Base-by-base conservation (phyloP, 495 filamentous ascomycete genomes). In the Aspergillus saccharolyticus region DNA sequence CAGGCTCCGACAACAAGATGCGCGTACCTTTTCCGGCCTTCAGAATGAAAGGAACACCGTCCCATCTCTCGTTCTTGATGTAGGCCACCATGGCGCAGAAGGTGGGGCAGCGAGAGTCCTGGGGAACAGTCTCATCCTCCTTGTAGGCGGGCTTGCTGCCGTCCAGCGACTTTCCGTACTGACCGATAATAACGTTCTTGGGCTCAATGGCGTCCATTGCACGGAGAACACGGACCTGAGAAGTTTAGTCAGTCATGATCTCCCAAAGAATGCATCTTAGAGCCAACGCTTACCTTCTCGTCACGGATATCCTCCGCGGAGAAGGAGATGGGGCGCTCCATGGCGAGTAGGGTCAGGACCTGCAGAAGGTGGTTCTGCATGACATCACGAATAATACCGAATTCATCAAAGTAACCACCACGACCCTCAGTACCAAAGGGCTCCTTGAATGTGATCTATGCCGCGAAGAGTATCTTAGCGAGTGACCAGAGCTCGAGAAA, bases 21-120 rank as follows among this genome's bases (percentile, higher is more conserved):
- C n/a, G 48, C 66, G 62, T 70, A 82, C 81, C 83, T 80, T 99
- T 99, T 58, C 95, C 95, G 42, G 95, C 95, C 85, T 99, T 99
- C 74, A 99, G 80, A 73, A 99, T 99, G 80, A 97, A 99, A 43
- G 95, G 95, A 51, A 99, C 95, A 55, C 95, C 95, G 63, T 99
- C 95, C 95, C 95, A 99, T 64, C 95, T 83, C 83, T 99, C 95
- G 70, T 99, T 99, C 85, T 97, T 97, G 76, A 99, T 97, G 74
- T 90, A 96, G 20, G 90, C 90, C 42, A 95, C 95, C 78, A 99
- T 84, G 20, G 94, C 91, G 68, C 91, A 95, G 81, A 97, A 99
- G 18, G 95, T 99, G 6, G 95, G 92, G 81, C 95, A 99, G 55
- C 95, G 85, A 42, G 91, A 96, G 47, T 96, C 90, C 77, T 96